Evolutionary conservation across 2,329 filamentous ascomycete genomes (phyloP).

Genomic region (Curvularia eragrostidis): DNA sequence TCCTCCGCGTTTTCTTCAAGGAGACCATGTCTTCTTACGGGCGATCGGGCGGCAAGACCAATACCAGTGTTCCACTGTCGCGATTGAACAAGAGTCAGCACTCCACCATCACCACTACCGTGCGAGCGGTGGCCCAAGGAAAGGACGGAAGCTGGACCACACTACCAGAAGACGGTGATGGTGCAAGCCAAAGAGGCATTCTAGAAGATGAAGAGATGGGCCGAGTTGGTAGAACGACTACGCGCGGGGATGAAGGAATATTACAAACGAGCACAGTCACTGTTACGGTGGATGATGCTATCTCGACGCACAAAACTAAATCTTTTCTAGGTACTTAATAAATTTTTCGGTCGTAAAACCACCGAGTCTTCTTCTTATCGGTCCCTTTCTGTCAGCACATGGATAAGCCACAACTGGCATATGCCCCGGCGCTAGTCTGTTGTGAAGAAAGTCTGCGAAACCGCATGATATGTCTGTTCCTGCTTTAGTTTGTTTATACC

Average conservation of each 20-base stretch:
- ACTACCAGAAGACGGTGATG: background rate
- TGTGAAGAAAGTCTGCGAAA: background rate
- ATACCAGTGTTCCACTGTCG: constrained; percentile 5
- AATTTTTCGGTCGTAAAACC: background rate
- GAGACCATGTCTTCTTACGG: constrained; percentile 24
- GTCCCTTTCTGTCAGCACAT: background rate
- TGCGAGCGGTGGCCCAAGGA: background rate
- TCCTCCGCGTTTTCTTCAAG: constrained; percentile 43
- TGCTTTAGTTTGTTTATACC: background rate
- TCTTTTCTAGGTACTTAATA: constrained; percentile 2
- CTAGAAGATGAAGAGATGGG: constrained; percentile 12
- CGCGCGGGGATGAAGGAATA: constrained; percentile 5
- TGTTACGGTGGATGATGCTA: constrained; percentile 11
- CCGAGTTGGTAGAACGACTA: background rate
- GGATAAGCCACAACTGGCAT: background rate
- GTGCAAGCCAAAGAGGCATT: constrained; percentile 10
- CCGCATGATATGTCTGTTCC: background rate
- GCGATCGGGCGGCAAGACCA: background rate
- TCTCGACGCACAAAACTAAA: background rate
- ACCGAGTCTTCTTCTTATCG: background rate
- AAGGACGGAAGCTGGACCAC: constrained; percentile 9
- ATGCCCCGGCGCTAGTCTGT: background rate
- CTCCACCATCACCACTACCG: constrained; percentile 7
- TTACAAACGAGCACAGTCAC: constrained; percentile 17
- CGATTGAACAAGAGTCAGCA: constrained; percentile 7